phyloP scores from a whole-genome alignment of 305 asterid species.

The Fraxinus paxiana region DNA sequence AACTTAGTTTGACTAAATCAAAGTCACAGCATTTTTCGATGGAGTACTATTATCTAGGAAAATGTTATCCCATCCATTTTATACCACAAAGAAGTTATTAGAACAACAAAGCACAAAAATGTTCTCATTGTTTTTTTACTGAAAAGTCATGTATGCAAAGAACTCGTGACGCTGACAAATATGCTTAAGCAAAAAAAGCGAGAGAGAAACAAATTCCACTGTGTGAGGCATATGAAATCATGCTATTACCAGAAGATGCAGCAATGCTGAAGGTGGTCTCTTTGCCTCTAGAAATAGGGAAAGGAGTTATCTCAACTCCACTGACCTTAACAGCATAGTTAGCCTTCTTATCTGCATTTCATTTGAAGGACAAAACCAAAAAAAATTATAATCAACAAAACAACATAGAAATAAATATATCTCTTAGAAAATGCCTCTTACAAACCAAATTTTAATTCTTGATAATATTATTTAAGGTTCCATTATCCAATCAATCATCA shows the following conservation, averaged over 20 bases:
- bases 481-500: background rate
- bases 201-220: background rate
- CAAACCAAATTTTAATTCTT: background rate
- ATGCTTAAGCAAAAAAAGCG: background rate
- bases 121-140: background rate
- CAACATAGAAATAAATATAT: background rate
- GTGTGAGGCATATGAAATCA: background rate
- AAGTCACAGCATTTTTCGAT: background rate
- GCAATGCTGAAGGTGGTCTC: conserved; percentile 56
- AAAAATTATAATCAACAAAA: background rate
- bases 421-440: background rate
- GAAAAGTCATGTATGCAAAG: background rate
- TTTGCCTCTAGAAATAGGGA: conserved; percentile 54
- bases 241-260: conserved; percentile 58
- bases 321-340: conserved; percentile 59
- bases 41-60: conserved; percentile 9
- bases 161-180: background rate
- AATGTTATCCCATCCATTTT: background rate
- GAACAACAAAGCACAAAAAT: background rate
- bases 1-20: background rate
- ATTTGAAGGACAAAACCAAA: background rate
- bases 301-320: conserved; percentile 61
- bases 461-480: background rate
- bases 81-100: background rate
- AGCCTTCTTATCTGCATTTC: conserved; percentile 49